A percentile compares a stretch with the other conserved stretches of the same genome.
phyloP scores from a whole-genome alignment of 352 stramenopile species.

The Globisporangium viniferum region DNA sequence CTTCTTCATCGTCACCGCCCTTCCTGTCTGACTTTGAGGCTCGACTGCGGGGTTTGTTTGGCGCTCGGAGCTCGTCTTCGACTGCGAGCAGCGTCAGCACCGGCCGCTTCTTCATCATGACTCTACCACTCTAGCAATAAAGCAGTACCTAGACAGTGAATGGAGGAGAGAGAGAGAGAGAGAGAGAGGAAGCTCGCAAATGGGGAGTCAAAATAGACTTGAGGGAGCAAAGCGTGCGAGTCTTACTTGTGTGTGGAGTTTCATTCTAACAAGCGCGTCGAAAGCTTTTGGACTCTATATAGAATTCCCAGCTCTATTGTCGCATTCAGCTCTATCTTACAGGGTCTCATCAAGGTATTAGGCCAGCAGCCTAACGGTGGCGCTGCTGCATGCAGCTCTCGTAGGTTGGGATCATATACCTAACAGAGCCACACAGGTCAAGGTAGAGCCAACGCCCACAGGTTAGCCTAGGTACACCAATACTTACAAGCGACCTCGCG shows the following conservation, averaged over 20 bases:
- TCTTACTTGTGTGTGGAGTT: not conserved
- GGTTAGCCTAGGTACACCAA: not conserved
- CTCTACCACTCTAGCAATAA: not conserved
- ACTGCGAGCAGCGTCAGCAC: constrained; percentile 18
- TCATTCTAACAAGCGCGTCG: not conserved
- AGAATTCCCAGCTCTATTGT: not conserved
- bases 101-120: constrained; percentile 19
- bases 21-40: constrained; percentile 12
- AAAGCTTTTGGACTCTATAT: not conserved
- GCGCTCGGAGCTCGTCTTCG: constrained; percentile 20
- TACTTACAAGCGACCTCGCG: not conserved
- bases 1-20: constrained; percentile 2
- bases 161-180: not conserved
- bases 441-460: not conserved
- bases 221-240: not conserved
- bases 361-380: constrained; percentile 1
- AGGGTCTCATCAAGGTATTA: not conserved
- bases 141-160: not conserved
- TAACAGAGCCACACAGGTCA: constrained; percentile 2
- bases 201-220: not conserved
- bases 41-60: constrained; percentile 5
- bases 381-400: constrained; percentile 78
- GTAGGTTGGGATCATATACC: constrained; percentile 96
- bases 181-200: not conserved
- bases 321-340: not conserved